Evolutionary conservation across 2,329 filamentous ascomycete genomes (phyloP), one percentile per base, ranked within the genome.

Genomic region (Diaporthe humulicola): DNA sequence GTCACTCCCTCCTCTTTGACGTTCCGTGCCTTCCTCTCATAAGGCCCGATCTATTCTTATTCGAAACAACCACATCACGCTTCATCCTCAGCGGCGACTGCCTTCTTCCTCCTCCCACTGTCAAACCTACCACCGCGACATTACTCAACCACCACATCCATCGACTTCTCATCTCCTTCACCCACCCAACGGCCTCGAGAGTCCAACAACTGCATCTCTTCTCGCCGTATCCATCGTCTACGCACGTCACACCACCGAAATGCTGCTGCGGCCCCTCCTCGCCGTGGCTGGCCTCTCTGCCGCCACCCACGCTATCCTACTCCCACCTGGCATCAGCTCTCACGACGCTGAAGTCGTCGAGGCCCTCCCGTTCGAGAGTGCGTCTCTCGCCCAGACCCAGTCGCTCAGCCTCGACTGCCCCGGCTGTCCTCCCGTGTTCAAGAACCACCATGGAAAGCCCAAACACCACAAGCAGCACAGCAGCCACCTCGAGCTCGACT

Each of bases 401-500:
- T 80, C 82, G 30, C 73, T 92, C 75, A 83, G 86, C 57, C 78
- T 92, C 50, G 84, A 88, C 75, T 93, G 91, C 79, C 84, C 85
- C 28, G 87, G 87, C 76, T 92, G 91, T 79, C 86, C 86, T 15
- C 85, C 82, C 58, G 72, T 78, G 60, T 57, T 89, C 71, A 78
- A 77, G 45, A 75, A 73, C 78, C 61, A 76, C 75, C 71, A 80
- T 74, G 78, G 85, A 73, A 77, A 77, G 70, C 71, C 58, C 64
- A 71, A 76, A 40, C 45, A 78, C 64, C 74, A 80, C 36, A 76
- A 76, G n/a, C 75, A 80, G 77, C 76, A 78, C 30, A 77, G 79
- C 73, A 85, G 83, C 79, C 84, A 87, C 72, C 82, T 92, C 73
- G 83, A 87, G 77, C 84, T 93, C 52, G 86, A 88, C 78, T 89